Base-by-base conservation (phyloP, 768 basidiomycete species). In the Amanita phalloides region DNA sequence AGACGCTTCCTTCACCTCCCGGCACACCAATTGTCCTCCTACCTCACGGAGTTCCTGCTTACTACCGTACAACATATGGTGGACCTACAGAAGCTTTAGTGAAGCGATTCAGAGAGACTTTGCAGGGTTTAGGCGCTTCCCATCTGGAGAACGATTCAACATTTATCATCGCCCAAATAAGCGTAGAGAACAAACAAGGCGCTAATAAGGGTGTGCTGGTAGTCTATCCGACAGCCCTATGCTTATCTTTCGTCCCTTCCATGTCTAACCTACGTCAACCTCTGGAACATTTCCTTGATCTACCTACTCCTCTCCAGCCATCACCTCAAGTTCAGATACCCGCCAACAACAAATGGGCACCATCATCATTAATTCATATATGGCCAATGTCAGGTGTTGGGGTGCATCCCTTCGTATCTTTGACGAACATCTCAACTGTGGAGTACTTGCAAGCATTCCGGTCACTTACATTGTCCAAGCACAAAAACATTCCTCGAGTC, bases 181-280 rank as follows among this genome's bases (percentile, higher is more conserved):
- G 73, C 30, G 82, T 90, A 17, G 78, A 87, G 63, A 86, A 86
- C 58, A 81, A 76, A 55, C 86, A 84, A 56, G 86, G 84, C 30
- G 87, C 90, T 62, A 85, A 87, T 56, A 89, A 88, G 58, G 87
- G 87, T 0, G 67, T 86, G 28, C 70, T 76, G n/a, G 69, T 85
- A 45, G 79, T 90, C 55, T 90, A 87, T 71, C 88, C 89, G 1
- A 65, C 75, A 2, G 64, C 70, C 1, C 75, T 90, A 3, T 85
- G 81, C 56, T 59, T 76, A 21, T 64, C 71, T 63, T 66, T 68
- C 64, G n/a, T 74, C 63, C 63, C 70, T 57, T 55, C 64, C n/a
- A 35, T 44, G 17, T 59, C 44, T 49, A 69, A 13, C 58, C 66
- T 43, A 61, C 71, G 51, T 61, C 64, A 49, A 8, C 68, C 71